Percentiles rank a stretch among this genome's conserved stretches.
phyloP scores from a whole-genome alignment of 306 rosid species.

The Biancaea sappan region DNA sequence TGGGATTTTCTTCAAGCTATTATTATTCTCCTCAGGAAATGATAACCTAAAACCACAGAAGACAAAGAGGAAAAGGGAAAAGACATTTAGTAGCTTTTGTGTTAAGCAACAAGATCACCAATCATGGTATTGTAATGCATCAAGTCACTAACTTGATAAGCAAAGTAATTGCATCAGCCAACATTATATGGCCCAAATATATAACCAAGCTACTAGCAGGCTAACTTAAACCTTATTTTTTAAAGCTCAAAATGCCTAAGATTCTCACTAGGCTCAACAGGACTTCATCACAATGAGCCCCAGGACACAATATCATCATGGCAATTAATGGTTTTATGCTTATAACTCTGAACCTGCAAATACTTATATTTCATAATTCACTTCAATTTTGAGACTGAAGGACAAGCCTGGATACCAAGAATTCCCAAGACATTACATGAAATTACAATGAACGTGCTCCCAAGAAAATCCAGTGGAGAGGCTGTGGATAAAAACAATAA shows the following conservation, averaged over 20 bases:
- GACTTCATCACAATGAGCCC: background rate
- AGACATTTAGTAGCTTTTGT: constrained; percentile 7
- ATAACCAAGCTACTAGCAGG: constrained; percentile 15
- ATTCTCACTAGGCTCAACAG: background rate
- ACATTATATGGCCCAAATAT: background rate
- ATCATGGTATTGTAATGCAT: constrained; percentile 10
- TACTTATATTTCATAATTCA: background rate
- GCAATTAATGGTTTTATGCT: background rate
- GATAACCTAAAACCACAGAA: constrained; percentile 60
- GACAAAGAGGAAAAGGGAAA: constrained; percentile 6
- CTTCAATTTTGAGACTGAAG: background rate
- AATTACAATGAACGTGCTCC: background rate
- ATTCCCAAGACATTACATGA: background rate
- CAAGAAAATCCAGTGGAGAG: background rate
- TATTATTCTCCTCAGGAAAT: constrained; percentile 73
- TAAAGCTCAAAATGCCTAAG: background rate
- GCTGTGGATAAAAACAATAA: background rate
- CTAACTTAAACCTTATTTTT: background rate
- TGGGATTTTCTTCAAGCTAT: constrained; percentile 72
- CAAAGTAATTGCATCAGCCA: background rate
- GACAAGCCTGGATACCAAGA: background rate
- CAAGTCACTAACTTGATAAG: constrained; percentile 4
- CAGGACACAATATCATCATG: background rate
- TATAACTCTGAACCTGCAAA: background rate
- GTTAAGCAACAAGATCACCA: background rate